Evolutionary conservation across 805 yeast genomes (phyloP).

Genomic region (Candida lessepsii): DNA sequence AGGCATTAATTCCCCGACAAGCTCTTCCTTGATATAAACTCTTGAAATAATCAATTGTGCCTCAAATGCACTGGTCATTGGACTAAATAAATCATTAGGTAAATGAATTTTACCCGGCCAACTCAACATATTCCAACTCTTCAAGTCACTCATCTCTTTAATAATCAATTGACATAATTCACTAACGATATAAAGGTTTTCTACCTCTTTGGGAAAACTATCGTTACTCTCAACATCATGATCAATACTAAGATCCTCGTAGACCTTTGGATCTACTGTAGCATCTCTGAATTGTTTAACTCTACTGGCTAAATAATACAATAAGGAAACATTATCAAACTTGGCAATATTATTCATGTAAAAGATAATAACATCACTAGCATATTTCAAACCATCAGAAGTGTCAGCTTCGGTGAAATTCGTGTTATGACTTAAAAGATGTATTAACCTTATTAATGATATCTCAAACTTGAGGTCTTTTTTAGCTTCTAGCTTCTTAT

Average conservation of each 20-base stretch:
- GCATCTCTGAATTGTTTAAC: conserved; percentile 76
- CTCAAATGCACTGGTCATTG: conserved; percentile 55
- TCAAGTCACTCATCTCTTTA: conserved; percentile 53
- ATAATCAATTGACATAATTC: conserved; percentile 71
- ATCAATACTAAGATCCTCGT: conserved; percentile 19
- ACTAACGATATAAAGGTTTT: conserved; percentile 60
- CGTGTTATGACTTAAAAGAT: conserved; percentile 70
- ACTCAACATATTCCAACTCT: conserved; percentile 68
- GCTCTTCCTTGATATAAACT: conserved; percentile 52
- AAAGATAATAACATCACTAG: conserved; percentile 58
- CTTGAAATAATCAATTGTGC: conserved; percentile 57
- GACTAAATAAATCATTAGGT: conserved; percentile 67
- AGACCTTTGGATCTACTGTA: conserved; percentile 30
- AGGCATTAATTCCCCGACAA: conserved; percentile 36
- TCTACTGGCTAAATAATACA: conserved; percentile 75
- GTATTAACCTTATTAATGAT: conserved; percentile 63
- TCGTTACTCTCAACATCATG: conserved; percentile 16
- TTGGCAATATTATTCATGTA: conserved; percentile 60
- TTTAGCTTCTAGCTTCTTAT: conserved; percentile 33
- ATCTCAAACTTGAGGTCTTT: conserved; percentile 58
- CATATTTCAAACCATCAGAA: conserved; percentile 19
- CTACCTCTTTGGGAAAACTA: conserved; percentile 21
- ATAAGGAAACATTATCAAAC: conserved; percentile 64
- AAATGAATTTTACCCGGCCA: conserved; percentile 79
- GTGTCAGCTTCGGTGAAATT: conserved; percentile 35